Percentiles rank a stretch among this genome's conserved stretches.
Evolutionary conservation across 176 grass and related monocot species (phyloP).

Genomic region (Oryza rufipogon): DNA sequence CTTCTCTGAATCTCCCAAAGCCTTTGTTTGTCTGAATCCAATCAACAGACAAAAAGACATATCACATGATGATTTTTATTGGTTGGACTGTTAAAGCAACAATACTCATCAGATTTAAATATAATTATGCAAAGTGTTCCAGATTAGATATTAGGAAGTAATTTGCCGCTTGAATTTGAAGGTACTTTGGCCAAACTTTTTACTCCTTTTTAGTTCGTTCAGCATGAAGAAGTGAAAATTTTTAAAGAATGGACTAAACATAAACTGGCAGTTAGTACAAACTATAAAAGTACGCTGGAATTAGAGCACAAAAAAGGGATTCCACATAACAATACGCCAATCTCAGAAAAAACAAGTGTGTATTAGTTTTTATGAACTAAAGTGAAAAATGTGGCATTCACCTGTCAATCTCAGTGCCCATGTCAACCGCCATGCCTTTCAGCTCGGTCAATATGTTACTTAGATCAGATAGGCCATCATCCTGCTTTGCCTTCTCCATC

Average conservation of each 20-base stretch:
- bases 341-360: neutral
- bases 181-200: constrained; percentile 4
- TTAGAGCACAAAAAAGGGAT: neutral
- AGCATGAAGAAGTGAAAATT: neutral
- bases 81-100: constrained; percentile 3
- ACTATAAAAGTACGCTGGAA: neutral
- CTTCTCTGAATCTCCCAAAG: constrained; percentile 56
- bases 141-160: neutral
- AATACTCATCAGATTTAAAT: neutral
- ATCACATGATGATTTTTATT: neutral
- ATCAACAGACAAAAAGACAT: constrained; percentile 25
- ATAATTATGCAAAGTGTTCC: neutral
- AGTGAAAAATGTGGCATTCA: constrained; percentile 32
- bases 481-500: constrained; percentile 91
- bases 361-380: neutral
- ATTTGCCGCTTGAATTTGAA: neutral
- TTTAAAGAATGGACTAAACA: neutral
- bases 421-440: constrained; percentile 87
- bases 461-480: constrained; percentile 76
- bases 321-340: neutral
- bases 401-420: constrained; percentile 88
- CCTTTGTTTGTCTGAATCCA: constrained; percentile 64
- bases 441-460: constrained; percentile 73
- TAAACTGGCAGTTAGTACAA: neutral
- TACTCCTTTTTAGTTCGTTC: neutral